Conservation (phyloP, 208 protist genomes). For the Leishmania amazonensis region DNA sequence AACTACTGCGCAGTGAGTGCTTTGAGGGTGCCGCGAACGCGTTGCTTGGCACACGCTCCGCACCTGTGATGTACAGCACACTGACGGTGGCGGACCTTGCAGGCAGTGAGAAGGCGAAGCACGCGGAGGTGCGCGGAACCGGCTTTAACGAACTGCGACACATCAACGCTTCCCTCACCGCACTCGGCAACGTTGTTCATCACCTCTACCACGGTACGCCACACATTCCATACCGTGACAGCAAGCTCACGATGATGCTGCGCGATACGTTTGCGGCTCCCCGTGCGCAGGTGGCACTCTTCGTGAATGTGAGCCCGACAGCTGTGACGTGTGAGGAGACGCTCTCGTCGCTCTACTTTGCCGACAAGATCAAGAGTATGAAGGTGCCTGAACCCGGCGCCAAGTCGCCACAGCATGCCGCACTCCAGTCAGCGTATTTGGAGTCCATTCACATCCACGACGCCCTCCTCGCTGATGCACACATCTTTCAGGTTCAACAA, state of each 20-base stretch:
- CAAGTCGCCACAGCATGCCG: slow-evolving; percentile 9
- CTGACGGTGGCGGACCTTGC: slow-evolving; percentile 90
- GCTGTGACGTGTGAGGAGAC: slow-evolving; percentile 73
- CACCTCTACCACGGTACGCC: slow-evolving; percentile 53
- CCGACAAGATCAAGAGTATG: slow-evolving; percentile 78
- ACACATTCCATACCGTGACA: slow-evolving; percentile 85
- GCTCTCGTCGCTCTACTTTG: slow-evolving; percentile 83
- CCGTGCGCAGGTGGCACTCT: slow-evolving; percentile 61
- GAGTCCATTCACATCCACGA: slow-evolving; percentile 41
- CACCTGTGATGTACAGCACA: slow-evolving; percentile 69
- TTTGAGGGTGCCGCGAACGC: slow-evolving; percentile 44
- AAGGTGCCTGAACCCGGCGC: slow-evolving; percentile 14
- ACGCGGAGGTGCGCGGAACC: slow-evolving; percentile 52
- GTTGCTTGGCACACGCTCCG: slow-evolving; percentile 21
- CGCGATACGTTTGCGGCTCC: slow-evolving; percentile 71
- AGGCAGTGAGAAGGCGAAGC: slow-evolving; percentile 83
- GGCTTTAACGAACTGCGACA: slow-evolving; percentile 78
- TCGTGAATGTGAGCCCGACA: slow-evolving; percentile 72
- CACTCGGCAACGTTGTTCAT: slow-evolving; percentile 89
- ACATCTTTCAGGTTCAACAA: slow-evolving; percentile 41
- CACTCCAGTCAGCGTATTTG: slow-evolving; percentile 39
- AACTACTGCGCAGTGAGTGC: slow-evolving; percentile 9
- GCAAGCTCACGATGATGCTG: slow-evolving; percentile 87
- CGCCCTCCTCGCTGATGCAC: slow-evolving; percentile 52
- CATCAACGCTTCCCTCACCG: slow-evolving; percentile 93